Evolutionary conservation across 768 basidiomycete species (phyloP), one percentile per base, ranked within the genome.

Genomic region (Vararia minispora): DNA sequence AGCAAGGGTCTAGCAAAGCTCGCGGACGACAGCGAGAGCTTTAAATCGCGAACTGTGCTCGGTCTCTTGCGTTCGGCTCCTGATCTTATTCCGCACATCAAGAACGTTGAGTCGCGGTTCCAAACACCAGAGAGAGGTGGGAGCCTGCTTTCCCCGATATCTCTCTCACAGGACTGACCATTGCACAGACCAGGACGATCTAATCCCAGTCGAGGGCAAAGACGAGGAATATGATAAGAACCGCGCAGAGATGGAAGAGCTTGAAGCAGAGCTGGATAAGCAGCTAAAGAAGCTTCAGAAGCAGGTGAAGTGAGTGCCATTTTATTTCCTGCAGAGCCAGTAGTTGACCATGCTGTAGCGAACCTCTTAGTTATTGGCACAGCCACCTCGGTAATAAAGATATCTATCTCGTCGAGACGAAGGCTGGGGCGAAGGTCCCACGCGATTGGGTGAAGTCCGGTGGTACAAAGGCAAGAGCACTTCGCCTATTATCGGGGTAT

Each of bases 311-410:
- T 89, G 52, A 34, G 59, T 52, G 24, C 41, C 31, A 9, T 3
- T 34, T 4, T 21, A 28, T 42, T 27, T 45, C 20, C 31, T 16
- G n/a, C n/a, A n/a, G 23, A 33, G 10, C 31, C 16, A 34, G 40
- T 32, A n/a, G 29, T 13, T 36, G 20, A 33, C 14, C 44, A 35
- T 46, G 28, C 64, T 59, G 52, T 58, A 77, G 78, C 18, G 51
- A 53, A 46, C 59, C 68, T 21, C 47, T 80, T 40, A 59, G 56
- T 23, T 84, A 69, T 60, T 79, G 79, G 79, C 76, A 95, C 49
- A 90, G 86, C 46, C 72, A 76, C 2, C 65, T 68, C 35, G 91
- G 92, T 5, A 86, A 78, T 35, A 94, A 94, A 83, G 92, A 97
- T 54, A 91, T 95, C 24, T 94, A 89, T 56, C 72, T 91, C 6